Base-by-base conservation (phyloP, 2,329 filamentous ascomycete genomes). In the Ophiosphaerella korrae region DNA sequence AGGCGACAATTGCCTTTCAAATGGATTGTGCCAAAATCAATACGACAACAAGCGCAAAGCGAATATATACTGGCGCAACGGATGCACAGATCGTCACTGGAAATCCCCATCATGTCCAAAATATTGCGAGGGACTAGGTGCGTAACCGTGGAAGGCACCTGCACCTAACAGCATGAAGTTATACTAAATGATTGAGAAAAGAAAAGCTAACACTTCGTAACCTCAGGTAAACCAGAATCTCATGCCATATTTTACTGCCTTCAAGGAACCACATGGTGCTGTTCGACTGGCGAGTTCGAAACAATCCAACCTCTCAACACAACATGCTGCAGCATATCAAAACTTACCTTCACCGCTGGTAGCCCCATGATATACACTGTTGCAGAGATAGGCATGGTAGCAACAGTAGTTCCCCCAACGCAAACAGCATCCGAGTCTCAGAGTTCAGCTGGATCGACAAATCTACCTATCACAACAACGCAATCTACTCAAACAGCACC, bases 31-130 rank as follows among this genome's bases (percentile, higher is more conserved):
- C 42, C 44, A 47, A 35, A 26, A 18, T 12, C 35, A 31, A 29
- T 11, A 13, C 18, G 44, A 33, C 16, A 37, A 47, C 9, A 48
- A 52, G 44, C 39, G 45, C 26, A 48, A 52, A 14, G 39, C 43
- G 4, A 58, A 60, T 23, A 24, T 49, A 8, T 57, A 46, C 41
- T 56, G 58, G 55, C 47, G 50, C 13, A 44, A 53, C 12, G 58
- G 48, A 5, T 61, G 55, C 35, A 61, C 58, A 4, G 55, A 58
- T 41, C 45, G 40, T 9, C 58, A 52, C 5, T 52, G 44, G 24
- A 18, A 50, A 7, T 50, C 56, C 29, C 34, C 48, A 1, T 36
- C 48, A 9, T 61, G 58, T 35, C 42, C 55, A 6, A 48, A 48
- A 26, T 48, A 58, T 23, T 58, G 52, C 33, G 47, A 36, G n/a